These are phyloP conservation scores for Plicaturopsis crispa DNA, from an alignment of 768 basidiomycete genomes.

Conservation along the genomic window DNA sequence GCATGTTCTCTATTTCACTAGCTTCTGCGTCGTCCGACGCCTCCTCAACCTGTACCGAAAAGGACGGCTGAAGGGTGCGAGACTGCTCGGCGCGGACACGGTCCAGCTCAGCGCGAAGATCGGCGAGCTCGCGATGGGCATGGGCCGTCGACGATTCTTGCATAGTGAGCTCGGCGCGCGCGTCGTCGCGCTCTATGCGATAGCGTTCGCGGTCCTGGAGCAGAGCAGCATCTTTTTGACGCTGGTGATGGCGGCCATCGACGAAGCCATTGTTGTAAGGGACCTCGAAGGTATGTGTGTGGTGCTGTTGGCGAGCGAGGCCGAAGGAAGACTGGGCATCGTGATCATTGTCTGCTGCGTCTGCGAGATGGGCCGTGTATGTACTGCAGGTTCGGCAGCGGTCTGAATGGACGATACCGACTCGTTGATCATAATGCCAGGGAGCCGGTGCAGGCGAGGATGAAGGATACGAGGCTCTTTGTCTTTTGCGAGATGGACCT, in stretches of 20 bases:
- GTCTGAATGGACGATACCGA: slow-evolving; percentile 30
- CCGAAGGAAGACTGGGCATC: slow-evolving; percentile 30
- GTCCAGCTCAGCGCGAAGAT: slow-evolving; percentile 23
- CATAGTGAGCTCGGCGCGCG: slow-evolving; percentile 21
- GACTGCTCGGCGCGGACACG: slow-evolving; percentile 13
- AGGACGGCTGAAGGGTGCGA: slow-evolving; percentile 4
- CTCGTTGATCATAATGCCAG: slow-evolving; percentile 32
- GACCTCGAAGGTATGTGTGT: slow-evolving; percentile 29
- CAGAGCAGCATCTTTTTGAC: slow-evolving; percentile 27
- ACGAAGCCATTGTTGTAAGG: slow-evolving; percentile 29
- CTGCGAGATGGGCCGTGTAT: slow-evolving; percentile 33
- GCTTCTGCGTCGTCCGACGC: slow-evolving; percentile 9
- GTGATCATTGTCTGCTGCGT: slow-evolving; percentile 25
- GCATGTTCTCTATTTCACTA: slow-evolving; percentile 5
- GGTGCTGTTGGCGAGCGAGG: slow-evolving; percentile 30
- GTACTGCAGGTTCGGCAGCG: slow-evolving; percentile 29
- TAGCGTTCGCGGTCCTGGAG: slow-evolving; percentile 24
- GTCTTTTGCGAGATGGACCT: too few relatives aligned
- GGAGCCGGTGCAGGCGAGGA: slow-evolving; percentile 17
- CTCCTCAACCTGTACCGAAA: slow-evolving; percentile 2
- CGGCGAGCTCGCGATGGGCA: slow-evolving; percentile 22
- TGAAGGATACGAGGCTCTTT: too few relatives aligned
- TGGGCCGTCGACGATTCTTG: slow-evolving; percentile 16
- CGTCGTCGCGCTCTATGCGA: slow-evolving; percentile 27
- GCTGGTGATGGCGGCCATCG: slow-evolving; percentile 33